phyloP scores from a whole-genome alignment of 345 rosid genomes.

The Combretum micranthum region DNA sequence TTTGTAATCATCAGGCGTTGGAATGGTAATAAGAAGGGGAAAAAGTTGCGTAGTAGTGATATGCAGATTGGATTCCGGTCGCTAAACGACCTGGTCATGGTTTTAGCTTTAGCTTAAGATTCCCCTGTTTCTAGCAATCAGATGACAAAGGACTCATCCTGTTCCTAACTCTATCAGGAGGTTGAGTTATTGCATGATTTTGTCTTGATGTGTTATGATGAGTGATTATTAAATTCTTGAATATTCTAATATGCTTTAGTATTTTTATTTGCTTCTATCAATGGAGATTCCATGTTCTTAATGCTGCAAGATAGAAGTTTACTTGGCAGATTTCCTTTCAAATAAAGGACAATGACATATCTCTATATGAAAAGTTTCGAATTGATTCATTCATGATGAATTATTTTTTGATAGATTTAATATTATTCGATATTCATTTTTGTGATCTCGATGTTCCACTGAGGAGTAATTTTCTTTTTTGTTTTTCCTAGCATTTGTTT shows the following conservation, averaged over 20 bases:
- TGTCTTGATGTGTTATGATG: no score
- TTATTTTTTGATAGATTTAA: no score
- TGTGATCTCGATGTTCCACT: no score
- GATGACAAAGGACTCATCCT: constrained; percentile 49
- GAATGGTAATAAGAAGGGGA: constrained; percentile 31
- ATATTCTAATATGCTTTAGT: no score
- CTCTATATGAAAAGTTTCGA: constrained; percentile 79
- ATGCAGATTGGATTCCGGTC: constrained; percentile 31
- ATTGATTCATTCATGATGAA: no score
- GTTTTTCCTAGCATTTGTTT: no score
- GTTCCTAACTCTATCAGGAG: constrained; percentile 61
- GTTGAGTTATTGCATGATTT: constrained; percentile 43
- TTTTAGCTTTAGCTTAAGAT: constrained; percentile 49
- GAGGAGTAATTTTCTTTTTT: no score
- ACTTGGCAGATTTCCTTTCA: constrained; percentile 60
- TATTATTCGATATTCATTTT: no score
- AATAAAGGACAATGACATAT: constrained; percentile 67
- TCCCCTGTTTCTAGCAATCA: constrained; percentile 55
- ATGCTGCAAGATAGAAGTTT: constrained; percentile 60
- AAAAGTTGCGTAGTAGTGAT: constrained; percentile 24
- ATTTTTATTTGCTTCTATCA: constrained; percentile 7
- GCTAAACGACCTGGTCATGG: constrained; percentile 23
- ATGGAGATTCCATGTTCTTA: constrained; percentile 38
- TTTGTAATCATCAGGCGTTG: constrained; percentile 42
- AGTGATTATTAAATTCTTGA: no score